These are phyloP conservation scores for Cyanodermella asteris DNA, from an alignment of 2,329 filamentous ascomycete genomes.

Conservation along the genomic window DNA sequence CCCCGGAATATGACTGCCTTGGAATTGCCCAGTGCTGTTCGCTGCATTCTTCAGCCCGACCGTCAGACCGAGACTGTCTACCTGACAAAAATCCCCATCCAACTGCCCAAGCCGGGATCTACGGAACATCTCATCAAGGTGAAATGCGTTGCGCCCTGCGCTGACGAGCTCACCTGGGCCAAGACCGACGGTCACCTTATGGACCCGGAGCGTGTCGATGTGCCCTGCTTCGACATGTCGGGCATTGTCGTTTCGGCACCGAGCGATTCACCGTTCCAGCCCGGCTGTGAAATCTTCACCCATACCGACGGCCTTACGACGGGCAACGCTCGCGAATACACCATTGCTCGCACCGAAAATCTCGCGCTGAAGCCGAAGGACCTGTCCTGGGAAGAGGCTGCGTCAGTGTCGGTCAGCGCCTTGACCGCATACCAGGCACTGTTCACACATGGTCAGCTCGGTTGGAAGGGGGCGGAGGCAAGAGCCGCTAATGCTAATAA, in stretches of 20 bases:
- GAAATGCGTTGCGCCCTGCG: conserved; percentile 18
- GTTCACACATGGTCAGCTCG: conserved; percentile 15
- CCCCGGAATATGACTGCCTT: too few relatives aligned
- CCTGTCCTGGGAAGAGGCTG: conserved; percentile 16
- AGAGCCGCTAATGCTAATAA: conserved; percentile 12
- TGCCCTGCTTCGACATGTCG: conserved; percentile 22
- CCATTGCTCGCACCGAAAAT: conserved; percentile 15
- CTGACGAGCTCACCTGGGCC: conserved; percentile 23
- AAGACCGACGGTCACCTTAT: conserved; percentile 11
- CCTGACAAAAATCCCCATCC: conserved; percentile 9
- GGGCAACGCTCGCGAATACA: conserved; percentile 18
- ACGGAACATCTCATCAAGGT: conserved; percentile 19
- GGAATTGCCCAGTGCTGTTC: too few relatives aligned
- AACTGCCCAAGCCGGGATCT: conserved; percentile 7
- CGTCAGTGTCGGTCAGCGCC: conserved; percentile 18
- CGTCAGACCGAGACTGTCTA: conserved; percentile 1
- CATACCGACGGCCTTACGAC: conserved; percentile 16
- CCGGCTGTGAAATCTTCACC: conserved; percentile 18
- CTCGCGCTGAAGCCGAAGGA: conserved; percentile 16
- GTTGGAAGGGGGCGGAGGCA: conserved; percentile 10
- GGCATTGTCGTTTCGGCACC: conserved; percentile 18
- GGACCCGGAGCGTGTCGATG: conserved; percentile 7
- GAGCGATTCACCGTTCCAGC: conserved; percentile 15
- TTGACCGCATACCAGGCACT: conserved; percentile 23
- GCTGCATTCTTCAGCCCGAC: conserved; percentile 3